Evolutionary conservation across 345 rosid species (phyloP).

Genomic region (Toxicodendron radicans): DNA sequence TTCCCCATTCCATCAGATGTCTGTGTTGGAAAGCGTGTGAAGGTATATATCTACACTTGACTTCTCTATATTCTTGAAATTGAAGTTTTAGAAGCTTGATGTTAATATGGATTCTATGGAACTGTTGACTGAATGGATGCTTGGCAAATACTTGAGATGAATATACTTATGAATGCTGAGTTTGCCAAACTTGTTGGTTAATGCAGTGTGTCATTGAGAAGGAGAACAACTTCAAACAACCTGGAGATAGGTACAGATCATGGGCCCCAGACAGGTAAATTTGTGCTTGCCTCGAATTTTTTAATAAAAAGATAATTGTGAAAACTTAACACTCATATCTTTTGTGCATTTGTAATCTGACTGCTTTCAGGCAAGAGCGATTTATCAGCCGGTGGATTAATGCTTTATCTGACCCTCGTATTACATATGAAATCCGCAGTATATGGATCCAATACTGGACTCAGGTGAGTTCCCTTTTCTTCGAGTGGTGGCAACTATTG

Average conservation of each 20-base stretch:
- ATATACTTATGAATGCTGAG: background rate
- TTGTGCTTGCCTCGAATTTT: background rate
- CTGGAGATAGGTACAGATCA: conserved; percentile 87
- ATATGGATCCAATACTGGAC: conserved; percentile 90
- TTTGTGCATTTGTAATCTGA: background rate
- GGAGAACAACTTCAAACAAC: conserved; percentile 92
- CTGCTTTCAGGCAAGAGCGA: conserved; percentile 74
- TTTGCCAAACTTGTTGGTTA: conserved; percentile 7
- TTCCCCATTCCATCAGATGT: conserved; percentile 55
- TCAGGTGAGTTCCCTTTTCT: conserved; percentile 45
- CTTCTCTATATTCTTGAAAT: background rate
- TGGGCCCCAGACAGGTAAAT: conserved; percentile 81
- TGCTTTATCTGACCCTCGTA: conserved; percentile 74
- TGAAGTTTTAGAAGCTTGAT: background rate
- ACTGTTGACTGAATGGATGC: background rate
- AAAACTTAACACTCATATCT: background rate
- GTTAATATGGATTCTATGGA: too few relatives aligned
- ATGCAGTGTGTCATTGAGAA: conserved; percentile 67
- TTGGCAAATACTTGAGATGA: too few relatives aligned
- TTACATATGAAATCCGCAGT: conserved; percentile 78
- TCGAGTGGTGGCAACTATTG: background rate
- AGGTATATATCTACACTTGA: conserved; percentile 39
- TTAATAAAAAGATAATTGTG: background rate
- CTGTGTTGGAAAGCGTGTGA: conserved; percentile 79
- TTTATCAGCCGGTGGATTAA: conserved; percentile 65